These are phyloP conservation scores for Coniochaeta pulveracea DNA, from an alignment of 2,329 filamentous ascomycete genomes.

Conservation along the genomic window DNA sequence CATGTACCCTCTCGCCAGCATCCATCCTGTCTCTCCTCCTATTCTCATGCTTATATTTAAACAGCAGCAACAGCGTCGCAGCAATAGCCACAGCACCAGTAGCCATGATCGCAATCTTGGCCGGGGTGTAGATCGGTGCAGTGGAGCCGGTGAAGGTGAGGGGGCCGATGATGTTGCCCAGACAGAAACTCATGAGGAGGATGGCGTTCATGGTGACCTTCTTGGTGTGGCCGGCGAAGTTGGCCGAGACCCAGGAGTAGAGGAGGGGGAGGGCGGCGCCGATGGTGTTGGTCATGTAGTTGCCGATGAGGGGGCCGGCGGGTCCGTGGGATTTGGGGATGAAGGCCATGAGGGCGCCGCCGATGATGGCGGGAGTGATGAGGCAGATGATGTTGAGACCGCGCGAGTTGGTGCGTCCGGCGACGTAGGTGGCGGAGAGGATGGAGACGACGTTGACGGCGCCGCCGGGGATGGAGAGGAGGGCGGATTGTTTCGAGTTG, in stretches of 20 bases:
- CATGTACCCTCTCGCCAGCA: too few species aligned
- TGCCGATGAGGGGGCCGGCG: slow-evolving; percentile 7
- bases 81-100: not conserved
- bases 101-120: slow-evolving; percentile 50
- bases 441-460: slow-evolving; percentile 16
- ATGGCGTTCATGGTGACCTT: slow-evolving; percentile 47
- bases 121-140: slow-evolving; percentile 36
- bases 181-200: slow-evolving; percentile 49
- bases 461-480: slow-evolving; percentile 16
- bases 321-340: slow-evolving; percentile 4
- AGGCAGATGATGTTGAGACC: slow-evolving; percentile 26
- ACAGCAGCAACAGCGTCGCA: not conserved
- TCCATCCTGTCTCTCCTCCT: too few species aligned
- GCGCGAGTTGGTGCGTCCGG: slow-evolving; percentile 12
- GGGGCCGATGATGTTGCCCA: slow-evolving; percentile 49
- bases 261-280: slow-evolving; percentile 28
- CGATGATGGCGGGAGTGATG: slow-evolving; percentile 10
- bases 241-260: slow-evolving; percentile 40
- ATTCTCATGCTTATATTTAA: not conserved
- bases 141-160: slow-evolving; percentile 48
- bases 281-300: slow-evolving; percentile 12
- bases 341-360: slow-evolving; percentile 10
- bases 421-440: slow-evolving; percentile 15
- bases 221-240: slow-evolving; percentile 53
- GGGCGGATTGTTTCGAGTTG: slow-evolving; percentile 28